Evolutionary conservation across 768 basidiomycete genomes (phyloP), one percentile per base, ranked within the genome.

Genomic region (Floccularia luteovirens): DNA sequence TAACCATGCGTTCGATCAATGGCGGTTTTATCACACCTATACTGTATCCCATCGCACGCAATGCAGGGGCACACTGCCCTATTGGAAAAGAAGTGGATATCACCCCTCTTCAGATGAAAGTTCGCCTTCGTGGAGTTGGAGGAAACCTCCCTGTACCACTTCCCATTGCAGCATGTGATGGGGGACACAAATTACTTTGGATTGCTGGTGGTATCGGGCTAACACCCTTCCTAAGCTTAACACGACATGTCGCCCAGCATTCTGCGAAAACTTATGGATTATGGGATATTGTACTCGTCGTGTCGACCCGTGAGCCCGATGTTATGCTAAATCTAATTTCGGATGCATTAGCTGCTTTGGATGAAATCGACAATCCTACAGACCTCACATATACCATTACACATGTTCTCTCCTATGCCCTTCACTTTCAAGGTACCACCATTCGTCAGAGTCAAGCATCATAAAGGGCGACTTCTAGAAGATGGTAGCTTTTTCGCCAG

Each of bases 301-400:
- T 44, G 24, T 44, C 43, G 2, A 44, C 43, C 5, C 43, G 43
- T 4, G 43, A 44, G 28, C 43, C 43, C 3, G 43, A 40, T n/a
- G 38, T 44, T 3, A 39, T 44, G 24, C 34, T 44, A 11, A 13
- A 17, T 17, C 39, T 44, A 10, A 34, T 44, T 25, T 11, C 20
- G 4, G 43, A 40, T 7, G 43, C 43, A 4, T 20, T 44, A 8
- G 14, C 19, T 7, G 33, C 30, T 11, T 10, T 41, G 2, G 12
- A n/a, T 13, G 39, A 8, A 3, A 5, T 39, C 21, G 12, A 28
- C 6, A 13, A 20, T 16, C 19, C 11, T 23, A 7, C 23, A 16
- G 16, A 31, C 14, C 14, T 31, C 4, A 31, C 8, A 13, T 41
- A 17, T 41, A 22, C 24, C 24, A 24, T 41, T 13, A n/a, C 22